Base-by-base conservation (phyloP, 2,329 filamentous ascomycete genomes). In the Phoma sp. region DNA sequence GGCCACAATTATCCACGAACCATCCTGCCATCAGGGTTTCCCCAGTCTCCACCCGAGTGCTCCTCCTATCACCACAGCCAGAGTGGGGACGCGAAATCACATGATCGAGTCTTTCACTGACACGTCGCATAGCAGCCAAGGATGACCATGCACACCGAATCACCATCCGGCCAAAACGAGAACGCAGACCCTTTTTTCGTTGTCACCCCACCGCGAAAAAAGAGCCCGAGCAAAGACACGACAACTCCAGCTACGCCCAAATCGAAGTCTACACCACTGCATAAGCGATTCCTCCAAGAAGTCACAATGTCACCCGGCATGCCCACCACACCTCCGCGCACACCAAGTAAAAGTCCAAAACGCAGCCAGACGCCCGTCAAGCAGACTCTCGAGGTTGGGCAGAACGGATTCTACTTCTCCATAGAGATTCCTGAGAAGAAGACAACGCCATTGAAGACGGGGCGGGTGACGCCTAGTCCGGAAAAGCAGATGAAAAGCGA, bases 361-460 rank as follows among this genome's bases (percentile, higher is more conserved):
- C 10, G 27, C 6, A 43, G 17, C 13, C 31, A 43, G 5, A 60
- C 41, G 24, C 59, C 52, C 6, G 45, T 32, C 10, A 55, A 52
- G 44, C 43, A 51, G 39, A 56, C 38, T 10, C 37, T 68, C 10
- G 60, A 68, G 47, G 51, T 68, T 19, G 60, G 60, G 8, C 57
- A 54, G 31, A 60, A 61, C 43, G 61, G 57, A 0, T 68, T 68
- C 38, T 62, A 66, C 21, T 67, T 66, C 32, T 57, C 59, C 3
- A 61, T 58, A 29, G 64, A 68, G 43, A 44, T 67, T 4, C 55
- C 65, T 6, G 44, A 56, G 27, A 67, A 62, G 53, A 50, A 55
- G 13, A 44, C 45, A 6, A 43, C 44, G 31, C 43, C 57, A 13
- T 13, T 46, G 49, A 15, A 57, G 39, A 21, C 29, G 9, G 12